A percentile compares a stretch with the other conserved stretches of the same genome.
These are phyloP conservation scores for Rhizophora apiculata DNA, from an alignment of 345 rosid species.

Conservation along the genomic window DNA sequence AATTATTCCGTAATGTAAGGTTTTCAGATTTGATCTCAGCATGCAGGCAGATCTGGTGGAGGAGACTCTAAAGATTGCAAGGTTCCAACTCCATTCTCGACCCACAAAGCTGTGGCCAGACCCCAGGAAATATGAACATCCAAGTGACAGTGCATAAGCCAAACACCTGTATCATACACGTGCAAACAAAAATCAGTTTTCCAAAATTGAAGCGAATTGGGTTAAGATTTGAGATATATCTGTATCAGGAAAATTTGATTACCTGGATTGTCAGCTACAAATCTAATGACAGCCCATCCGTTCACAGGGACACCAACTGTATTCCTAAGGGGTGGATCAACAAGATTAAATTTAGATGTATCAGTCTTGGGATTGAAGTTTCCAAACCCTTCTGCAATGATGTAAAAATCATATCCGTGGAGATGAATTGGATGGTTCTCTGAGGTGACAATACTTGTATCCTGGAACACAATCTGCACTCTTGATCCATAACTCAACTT, in stretches of 20 bases:
- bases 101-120: slow-evolving; percentile 30
- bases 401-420: slow-evolving; percentile 47
- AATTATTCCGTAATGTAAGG: not conserved
- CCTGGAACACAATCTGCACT: slow-evolving; percentile 41
- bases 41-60: slow-evolving; percentile 30
- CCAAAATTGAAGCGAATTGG: not conserved
- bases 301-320: slow-evolving; percentile 36
- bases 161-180: slow-evolving; percentile 16
- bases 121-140: slow-evolving; percentile 36
- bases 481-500: slow-evolving; percentile 25
- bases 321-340: slow-evolving; percentile 39
- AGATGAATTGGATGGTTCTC: slow-evolving; percentile 48
- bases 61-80: slow-evolving; percentile 27
- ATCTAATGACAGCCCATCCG: slow-evolving; percentile 47
- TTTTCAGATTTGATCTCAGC: slow-evolving; percentile 8
- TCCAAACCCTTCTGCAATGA: slow-evolving; percentile 42
- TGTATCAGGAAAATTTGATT: not conserved
- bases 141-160: slow-evolving; percentile 36
- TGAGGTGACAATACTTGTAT: slow-evolving; percentile 34
- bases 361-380: slow-evolving; percentile 36
- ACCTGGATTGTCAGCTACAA: slow-evolving; percentile 47
- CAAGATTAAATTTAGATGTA: slow-evolving; percentile 29
- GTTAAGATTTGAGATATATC: not conserved
- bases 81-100: slow-evolving; percentile 27
- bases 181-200: not conserved